Evolutionary conservation across 73 alveolate genomes (phyloP).

Genomic region (Paramecium bursaria): DNA sequence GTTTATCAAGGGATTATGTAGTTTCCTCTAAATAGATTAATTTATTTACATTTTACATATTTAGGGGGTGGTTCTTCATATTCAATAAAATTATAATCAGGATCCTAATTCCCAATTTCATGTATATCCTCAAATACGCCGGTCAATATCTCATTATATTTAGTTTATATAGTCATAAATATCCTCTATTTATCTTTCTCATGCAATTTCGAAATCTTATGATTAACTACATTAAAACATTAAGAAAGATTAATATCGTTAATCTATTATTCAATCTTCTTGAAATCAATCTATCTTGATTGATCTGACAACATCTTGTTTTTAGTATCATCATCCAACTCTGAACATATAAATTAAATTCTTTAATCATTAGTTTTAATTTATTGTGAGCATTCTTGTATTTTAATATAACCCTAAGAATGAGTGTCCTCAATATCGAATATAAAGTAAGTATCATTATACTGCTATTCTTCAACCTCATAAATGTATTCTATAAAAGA

Average conservation of each 20-base stretch:
- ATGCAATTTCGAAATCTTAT: neutral
- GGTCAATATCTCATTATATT: conserved; percentile 30
- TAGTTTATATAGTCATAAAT: neutral
- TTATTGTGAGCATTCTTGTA: neutral
- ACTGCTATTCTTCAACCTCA: no score
- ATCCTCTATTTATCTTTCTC: neutral
- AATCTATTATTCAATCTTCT: neutral
- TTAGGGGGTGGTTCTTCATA: no score
- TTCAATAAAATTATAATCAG: conserved; percentile 22
- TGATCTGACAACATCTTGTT: conserved; percentile 1
- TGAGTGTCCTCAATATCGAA: neutral
- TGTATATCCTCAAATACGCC: conserved; percentile 55
- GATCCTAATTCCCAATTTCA: conserved; percentile 2
- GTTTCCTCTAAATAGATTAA: no score
- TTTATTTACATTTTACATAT: no score
- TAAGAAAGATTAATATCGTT: neutral
- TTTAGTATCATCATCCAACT: conserved; percentile 16
- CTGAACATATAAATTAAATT: neutral
- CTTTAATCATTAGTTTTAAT: neutral
- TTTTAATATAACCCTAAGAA: neutral
- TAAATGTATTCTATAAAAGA: no score
- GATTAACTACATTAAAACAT: neutral
- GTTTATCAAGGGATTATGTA: neutral
- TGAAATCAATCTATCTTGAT: neutral
- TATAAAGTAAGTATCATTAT: no score